A percentile compares a stretch with the other conserved stretches of the same genome.
These are phyloP conservation scores for Coleophoma eucalyptorum DNA, from an alignment of 2,329 filamentous ascomycete genomes.

Conservation along the genomic window DNA sequence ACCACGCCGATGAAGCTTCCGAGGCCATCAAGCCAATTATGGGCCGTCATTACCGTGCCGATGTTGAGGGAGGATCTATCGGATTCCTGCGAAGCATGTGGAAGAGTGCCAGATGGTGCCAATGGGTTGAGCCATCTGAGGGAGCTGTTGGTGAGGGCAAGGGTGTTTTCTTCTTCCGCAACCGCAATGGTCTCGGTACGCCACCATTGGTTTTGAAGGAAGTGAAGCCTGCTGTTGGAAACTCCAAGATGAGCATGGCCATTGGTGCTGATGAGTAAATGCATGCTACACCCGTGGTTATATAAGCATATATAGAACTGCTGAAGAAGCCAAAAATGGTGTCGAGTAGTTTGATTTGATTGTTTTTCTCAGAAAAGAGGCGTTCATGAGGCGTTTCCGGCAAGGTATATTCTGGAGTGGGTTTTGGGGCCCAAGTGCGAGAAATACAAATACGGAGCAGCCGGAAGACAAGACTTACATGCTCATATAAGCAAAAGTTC, in stretches of 20 bases:
- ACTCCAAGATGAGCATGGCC: slow-evolving; percentile 8
- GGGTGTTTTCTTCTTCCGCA: slow-evolving; percentile 95
- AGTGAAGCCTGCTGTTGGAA: slow-evolving; percentile 7
- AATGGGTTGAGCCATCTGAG: slow-evolving; percentile 93
- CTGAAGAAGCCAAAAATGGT: too few species aligned
- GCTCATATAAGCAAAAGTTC: too few species aligned
- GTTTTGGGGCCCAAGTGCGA: too few species aligned
- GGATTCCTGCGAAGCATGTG: slow-evolving; percentile 87
- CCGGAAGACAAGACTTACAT: too few species aligned
- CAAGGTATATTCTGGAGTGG: too few species aligned
- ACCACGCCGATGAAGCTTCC: slow-evolving; percentile 89
- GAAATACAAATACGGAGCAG: too few species aligned
- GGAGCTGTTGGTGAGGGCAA: slow-evolving; percentile 77
- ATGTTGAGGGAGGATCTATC: slow-evolving; percentile 69
- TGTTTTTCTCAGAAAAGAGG: too few species aligned
- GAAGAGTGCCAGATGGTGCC: slow-evolving; percentile 79
- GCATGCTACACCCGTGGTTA: too few species aligned
- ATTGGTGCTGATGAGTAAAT: slow-evolving; percentile 1
- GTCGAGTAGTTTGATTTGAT: too few species aligned
- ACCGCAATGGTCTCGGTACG: slow-evolving; percentile 78
- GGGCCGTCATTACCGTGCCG: slow-evolving; percentile 89
- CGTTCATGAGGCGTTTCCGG: too few species aligned
- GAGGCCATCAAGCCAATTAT: slow-evolving; percentile 94
- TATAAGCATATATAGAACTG: too few species aligned
- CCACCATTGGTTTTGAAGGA: slow-evolving; percentile 19